Conservation (phyloP, 1,284 basidiomycete species). For the Pyrrhoderma noxium region DNA sequence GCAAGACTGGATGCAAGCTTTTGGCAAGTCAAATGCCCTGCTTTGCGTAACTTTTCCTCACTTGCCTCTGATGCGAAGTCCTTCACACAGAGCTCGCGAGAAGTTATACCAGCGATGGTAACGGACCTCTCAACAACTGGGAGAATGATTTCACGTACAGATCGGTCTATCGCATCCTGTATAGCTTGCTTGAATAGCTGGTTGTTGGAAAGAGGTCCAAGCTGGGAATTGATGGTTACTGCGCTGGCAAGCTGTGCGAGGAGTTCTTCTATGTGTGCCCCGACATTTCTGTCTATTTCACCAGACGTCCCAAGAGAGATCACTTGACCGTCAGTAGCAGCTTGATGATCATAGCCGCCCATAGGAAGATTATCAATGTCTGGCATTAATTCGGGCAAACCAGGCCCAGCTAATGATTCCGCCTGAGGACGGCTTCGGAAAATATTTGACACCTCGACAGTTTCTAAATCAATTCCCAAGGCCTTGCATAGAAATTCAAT, state of each 20-base stretch:
- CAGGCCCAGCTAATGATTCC: slow-evolving; percentile 45
- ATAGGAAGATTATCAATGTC: slow-evolving; percentile 69
- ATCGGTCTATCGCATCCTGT: slow-evolving; percentile 86
- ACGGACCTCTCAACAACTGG: slow-evolving; percentile 99
- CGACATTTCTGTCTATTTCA: slow-evolving; percentile 57
- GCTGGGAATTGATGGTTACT: slow-evolving; percentile 73
- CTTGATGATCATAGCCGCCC: slow-evolving; percentile 52
- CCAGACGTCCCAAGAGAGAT: slow-evolving; percentile 49
- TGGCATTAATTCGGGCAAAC: slow-evolving; percentile 61
- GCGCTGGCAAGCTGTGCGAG: slow-evolving; percentile 66
- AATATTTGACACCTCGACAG: slow-evolving; percentile 79
- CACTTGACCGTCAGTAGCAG: slow-evolving; percentile 49
- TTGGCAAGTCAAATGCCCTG: slow-evolving; percentile 95
- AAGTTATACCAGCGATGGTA: slow-evolving; percentile 97
- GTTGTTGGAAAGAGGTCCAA: slow-evolving; percentile 69
- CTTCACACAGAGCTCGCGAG: slow-evolving; percentile 91
- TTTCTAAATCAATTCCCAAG: slow-evolving; percentile 82
- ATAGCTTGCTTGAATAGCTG: slow-evolving; percentile 88
- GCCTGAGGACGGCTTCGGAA: slow-evolving; percentile 62
- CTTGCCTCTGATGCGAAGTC: slow-evolving; percentile 95
- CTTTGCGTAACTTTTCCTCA: slow-evolving; percentile 85
- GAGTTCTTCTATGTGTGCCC: slow-evolving; percentile 71
- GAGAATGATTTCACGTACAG: slow-evolving; percentile 95
- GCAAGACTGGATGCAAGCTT: slow-evolving; percentile 96
- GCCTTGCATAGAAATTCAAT: slow-evolving; percentile 96